A percentile compares a stretch with the other conserved stretches of the same genome.
phyloP scores from a whole-genome alignment of 1,139 yeast species.

The Kurtzmaniella quercitrusa region DNA sequence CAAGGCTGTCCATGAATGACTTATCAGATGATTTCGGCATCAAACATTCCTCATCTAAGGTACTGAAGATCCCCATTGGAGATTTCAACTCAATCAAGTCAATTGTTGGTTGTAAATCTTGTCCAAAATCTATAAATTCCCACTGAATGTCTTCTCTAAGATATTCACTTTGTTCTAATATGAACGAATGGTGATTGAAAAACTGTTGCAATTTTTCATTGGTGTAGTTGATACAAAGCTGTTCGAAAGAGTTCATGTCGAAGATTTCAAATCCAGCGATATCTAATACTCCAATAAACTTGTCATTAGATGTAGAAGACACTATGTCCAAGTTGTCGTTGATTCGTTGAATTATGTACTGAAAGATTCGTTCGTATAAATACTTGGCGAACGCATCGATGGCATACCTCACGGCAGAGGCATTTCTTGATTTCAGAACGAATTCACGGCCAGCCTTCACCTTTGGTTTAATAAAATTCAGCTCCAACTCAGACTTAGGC shows the following conservation, averaged over 20 bases:
- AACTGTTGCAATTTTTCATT: slow-evolving; percentile 95
- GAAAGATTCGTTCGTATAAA: slow-evolving; percentile 80
- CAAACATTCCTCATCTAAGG: slow-evolving; percentile 92
- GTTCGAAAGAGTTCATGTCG: slow-evolving; percentile 88
- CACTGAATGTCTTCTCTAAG: slow-evolving; percentile 90
- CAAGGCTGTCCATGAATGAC: slow-evolving; percentile 78
- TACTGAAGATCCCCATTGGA: slow-evolving; percentile 85
- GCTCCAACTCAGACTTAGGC: slow-evolving; percentile 50
- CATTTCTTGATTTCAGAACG: slow-evolving; percentile 75
- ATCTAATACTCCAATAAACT: slow-evolving; percentile 89
- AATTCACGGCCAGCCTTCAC: slow-evolving; percentile 91
- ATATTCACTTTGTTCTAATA: slow-evolving; percentile 93
- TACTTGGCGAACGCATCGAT: slow-evolving; percentile 87
- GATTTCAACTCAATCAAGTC: slow-evolving; percentile 76
- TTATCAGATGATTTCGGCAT: slow-evolving; percentile 87
- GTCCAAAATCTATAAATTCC: slow-evolving; percentile 97
- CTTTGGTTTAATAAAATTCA: slow-evolving; percentile 63
- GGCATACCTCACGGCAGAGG: slow-evolving; percentile 75
- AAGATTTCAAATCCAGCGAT: slow-evolving; percentile 98
- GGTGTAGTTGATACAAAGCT: slow-evolving; percentile 92
- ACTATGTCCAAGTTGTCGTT: slow-evolving; percentile 56
- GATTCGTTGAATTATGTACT: slow-evolving; percentile 69
- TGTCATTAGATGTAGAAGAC: slow-evolving; percentile 22
- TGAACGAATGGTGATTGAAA: slow-evolving; percentile 97
- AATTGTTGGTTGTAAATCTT: slow-evolving; percentile 90